Base-by-base conservation (phyloP, 2,329 filamentous ascomycete species). In the Aspergillus amoenus region DNA sequence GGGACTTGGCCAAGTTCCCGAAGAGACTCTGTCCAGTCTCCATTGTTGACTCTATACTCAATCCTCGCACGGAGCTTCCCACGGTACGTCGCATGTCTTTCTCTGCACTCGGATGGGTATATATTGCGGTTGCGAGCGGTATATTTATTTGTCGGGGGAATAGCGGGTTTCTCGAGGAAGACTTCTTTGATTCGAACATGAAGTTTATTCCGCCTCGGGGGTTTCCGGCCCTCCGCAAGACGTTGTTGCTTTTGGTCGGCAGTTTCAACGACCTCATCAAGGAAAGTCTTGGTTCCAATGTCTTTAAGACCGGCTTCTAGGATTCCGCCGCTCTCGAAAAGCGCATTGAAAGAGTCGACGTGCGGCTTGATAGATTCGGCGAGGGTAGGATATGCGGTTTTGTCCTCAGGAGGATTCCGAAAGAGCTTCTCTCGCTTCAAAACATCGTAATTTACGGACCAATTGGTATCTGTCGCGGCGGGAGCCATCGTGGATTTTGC, bases 291-390 rank as follows among this genome's bases (percentile, higher is more conserved):
- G 62, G 85, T 89, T 68, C 93, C 94, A 76, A 99, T 97, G 71
- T 99, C 94, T 69, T 84, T 85, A 59, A 97, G 74, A 12, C 84
- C 92, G 63, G 91, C 87, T 49, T 89, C 84, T 53, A 99, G 73
- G 52, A 88, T 79, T 52, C 90, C 91, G 74, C 88, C 83, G 57
- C 83, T 81, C 32, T 87, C 84, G 71, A 97, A 95, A 47, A 97
- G 82, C 52, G 87, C 87, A 79, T 99, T 96, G 84, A 97, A 99
- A 6, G 94, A 94, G 69, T 97, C 88, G 67, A 97, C 89, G 75
- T 99, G 94, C 49, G 94, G 94, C 64, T 90, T 83, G 58, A 97
- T 87, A n/a, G 93, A 90, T 60, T 84, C 84, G 67, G 93, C 88
- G 47, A 99, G 85, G 21, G 89, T 84, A 13, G 94, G 94, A 70